A percentile compares a stretch with the other conserved stretches of the same genome.
Evolutionary conservation across 768 basidiomycete genomes (phyloP).

Genomic region (Hygrophoropsis aurantiaca): DNA sequence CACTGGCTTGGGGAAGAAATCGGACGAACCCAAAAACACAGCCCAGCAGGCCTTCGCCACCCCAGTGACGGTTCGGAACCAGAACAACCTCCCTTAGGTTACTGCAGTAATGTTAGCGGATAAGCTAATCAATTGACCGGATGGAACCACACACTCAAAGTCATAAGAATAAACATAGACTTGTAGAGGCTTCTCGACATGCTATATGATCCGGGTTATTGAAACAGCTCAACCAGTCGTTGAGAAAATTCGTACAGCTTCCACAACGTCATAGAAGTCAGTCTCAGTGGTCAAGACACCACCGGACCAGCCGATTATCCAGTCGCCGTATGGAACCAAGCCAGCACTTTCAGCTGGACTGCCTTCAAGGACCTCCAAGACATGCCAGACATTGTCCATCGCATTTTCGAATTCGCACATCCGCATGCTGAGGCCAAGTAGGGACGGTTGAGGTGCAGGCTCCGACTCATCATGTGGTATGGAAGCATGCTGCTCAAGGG

Average conservation of each 20-base stretch:
- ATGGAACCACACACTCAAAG: constrained; percentile 71
- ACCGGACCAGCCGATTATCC: constrained; percentile 90
- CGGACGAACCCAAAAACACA: constrained; percentile 88
- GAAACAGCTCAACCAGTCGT: neutral
- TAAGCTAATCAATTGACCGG: neutral
- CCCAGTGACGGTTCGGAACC: constrained; percentile 96
- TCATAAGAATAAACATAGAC: constrained; percentile 97
- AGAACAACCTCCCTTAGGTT: constrained; percentile 90
- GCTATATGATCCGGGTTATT: constrained; percentile 43
- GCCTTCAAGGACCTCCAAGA: constrained; percentile 94
- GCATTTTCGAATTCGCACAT: constrained; percentile 89
- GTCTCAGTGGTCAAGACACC: constrained; percentile 88
- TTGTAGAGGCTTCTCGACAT: constrained; percentile 89
- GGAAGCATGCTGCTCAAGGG: constrained; percentile 41
- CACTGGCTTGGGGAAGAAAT: neutral
- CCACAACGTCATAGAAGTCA: constrained; percentile 96
- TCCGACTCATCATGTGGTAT: constrained; percentile 40
- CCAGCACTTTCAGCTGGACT: constrained; percentile 96
- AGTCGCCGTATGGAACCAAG: constrained; percentile 85
- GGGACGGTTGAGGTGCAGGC: constrained; percentile 66
- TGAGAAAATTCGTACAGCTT: constrained; percentile 60
- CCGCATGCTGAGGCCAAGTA: constrained; percentile 93
- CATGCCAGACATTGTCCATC: constrained; percentile 96
- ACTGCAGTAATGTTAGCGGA: constrained; percentile 41
- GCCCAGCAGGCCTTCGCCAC: constrained; percentile 91